These are phyloP conservation scores for Stagonosporopsis tanaceti DNA, from an alignment of 2,329 filamentous ascomycete genomes.

Conservation along the genomic window DNA sequence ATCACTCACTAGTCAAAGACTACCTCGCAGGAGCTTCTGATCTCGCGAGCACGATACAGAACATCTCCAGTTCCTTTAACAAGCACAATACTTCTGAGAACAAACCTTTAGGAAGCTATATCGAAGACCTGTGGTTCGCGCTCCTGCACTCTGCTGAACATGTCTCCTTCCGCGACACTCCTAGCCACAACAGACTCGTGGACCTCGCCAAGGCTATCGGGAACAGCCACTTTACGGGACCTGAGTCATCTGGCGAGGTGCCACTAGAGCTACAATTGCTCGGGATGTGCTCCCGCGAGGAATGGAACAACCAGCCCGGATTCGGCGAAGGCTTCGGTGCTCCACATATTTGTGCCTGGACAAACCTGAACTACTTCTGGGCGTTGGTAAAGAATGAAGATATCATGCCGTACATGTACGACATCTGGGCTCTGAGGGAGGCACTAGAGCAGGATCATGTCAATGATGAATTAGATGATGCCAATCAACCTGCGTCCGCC, in stretches of 20 bases:
- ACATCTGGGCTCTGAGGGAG: constrained; percentile 38
- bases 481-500: constrained; percentile 19
- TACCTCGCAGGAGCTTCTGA: not conserved
- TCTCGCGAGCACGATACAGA: not conserved
- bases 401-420: constrained; percentile 21
- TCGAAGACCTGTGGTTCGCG: too few relatives aligned
- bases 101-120: too few relatives aligned
- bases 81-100: too few relatives aligned
- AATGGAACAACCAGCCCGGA: too few relatives aligned
- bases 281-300: too few relatives aligned
- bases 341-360: too few relatives aligned
- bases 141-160: not conserved
- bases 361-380: not conserved
- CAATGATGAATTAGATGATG: too few relatives aligned
- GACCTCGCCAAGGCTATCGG: not conserved
- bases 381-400: not conserved
- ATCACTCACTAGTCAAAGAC: not conserved
- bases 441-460: constrained; percentile 32
- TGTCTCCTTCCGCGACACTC: not conserved
- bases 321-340: too few relatives aligned
- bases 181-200: not conserved
- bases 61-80: not conserved
- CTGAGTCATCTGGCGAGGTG: too few relatives aligned
- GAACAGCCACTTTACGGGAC: too few relatives aligned
- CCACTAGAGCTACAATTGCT: not conserved